These are phyloP conservation scores for Ammopiptanthus mongolicus DNA, from an alignment of 306 rosid genomes.

Conservation along the genomic window DNA sequence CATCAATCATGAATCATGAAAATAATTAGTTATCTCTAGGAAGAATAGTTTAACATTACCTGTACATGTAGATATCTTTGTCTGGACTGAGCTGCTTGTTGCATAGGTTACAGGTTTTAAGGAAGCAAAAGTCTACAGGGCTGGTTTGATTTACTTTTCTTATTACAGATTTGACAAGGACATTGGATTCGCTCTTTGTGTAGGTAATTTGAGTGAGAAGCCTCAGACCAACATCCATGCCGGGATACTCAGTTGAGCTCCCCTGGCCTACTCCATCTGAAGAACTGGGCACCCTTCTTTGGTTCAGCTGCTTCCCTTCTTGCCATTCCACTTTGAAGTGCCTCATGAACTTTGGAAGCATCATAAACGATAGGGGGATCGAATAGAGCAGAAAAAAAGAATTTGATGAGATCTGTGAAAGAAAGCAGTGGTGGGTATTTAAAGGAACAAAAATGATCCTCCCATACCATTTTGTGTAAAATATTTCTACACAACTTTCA, in stretches of 20 bases:
- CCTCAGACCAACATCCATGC: constrained; percentile 36
- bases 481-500: too few species aligned
- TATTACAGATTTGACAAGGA: constrained; percentile 32
- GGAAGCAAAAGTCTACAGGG: constrained; percentile 34
- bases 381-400: not conserved
- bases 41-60: constrained; percentile 14
- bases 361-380: not conserved
- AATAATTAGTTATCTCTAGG: not conserved
- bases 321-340: constrained; percentile 19
- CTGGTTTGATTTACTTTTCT: constrained; percentile 15
- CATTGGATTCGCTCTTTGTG: constrained; percentile 25
- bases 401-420: constrained; percentile 8
- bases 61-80: constrained; percentile 55
- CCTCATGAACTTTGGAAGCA: constrained; percentile 23
- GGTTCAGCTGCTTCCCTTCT: constrained; percentile 1
- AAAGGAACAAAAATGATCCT: not conserved
- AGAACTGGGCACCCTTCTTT: not conserved
- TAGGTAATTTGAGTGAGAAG: constrained; percentile 28
- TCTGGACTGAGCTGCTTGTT: constrained; percentile 30
- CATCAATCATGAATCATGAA: not conserved
- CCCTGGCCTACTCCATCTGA: not conserved
- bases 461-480: too few species aligned
- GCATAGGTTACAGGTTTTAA: constrained; percentile 42
- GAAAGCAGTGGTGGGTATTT: constrained; percentile 24
- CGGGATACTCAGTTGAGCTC: not conserved